Conservation (phyloP, 805 yeast species). For the Teunomyces aglyptinius region DNA sequence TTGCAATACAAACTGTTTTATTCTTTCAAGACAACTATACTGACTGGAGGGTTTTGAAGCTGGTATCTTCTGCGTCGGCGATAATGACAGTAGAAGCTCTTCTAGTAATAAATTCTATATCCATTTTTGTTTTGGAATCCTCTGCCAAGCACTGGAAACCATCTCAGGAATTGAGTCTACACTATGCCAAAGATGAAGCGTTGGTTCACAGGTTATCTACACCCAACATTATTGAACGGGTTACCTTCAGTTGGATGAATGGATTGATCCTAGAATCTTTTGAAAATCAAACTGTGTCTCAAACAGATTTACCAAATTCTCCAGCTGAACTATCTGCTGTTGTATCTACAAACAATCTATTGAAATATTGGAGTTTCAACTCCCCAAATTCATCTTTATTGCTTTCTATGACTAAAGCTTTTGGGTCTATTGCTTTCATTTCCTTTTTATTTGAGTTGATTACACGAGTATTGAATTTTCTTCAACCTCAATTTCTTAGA, state of each 20-base stretch:
- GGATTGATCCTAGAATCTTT: slow-evolving; percentile 40
- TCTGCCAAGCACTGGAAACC: slow-evolving; percentile 36
- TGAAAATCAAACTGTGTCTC: slow-evolving; percentile 34
- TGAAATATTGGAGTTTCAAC: slow-evolving; percentile 15
- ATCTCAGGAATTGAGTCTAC: slow-evolving; percentile 31
- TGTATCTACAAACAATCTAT: slow-evolving; percentile 15
- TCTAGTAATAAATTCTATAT: slow-evolving; percentile 25
- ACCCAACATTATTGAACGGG: slow-evolving; percentile 35
- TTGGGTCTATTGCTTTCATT: slow-evolving; percentile 21
- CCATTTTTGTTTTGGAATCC: slow-evolving; percentile 40
- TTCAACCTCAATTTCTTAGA: slow-evolving; percentile 83
- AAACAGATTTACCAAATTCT: slow-evolving; percentile 29
- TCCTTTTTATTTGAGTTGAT: slow-evolving; percentile 25
- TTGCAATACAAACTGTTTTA: slow-evolving; percentile 16
- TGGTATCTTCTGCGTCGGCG: slow-evolving; percentile 2
- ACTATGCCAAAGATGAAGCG: slow-evolving; percentile 18
- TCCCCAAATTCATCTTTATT: slow-evolving; percentile 13
- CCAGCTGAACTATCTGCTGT: slow-evolving; percentile 25
- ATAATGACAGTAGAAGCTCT: slow-evolving; percentile 21
- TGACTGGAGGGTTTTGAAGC: slow-evolving; percentile 19
- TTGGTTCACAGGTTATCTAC: slow-evolving; percentile 8
- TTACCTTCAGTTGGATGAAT: slow-evolving; percentile 51
- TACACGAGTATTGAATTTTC: slow-evolving; percentile 40
- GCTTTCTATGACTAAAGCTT: slow-evolving; percentile 21
- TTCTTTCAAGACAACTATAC: slow-evolving; percentile 28